Evolutionary conservation across 768 basidiomycete genomes (phyloP), one percentile per base, ranked within the genome.

Genomic region (Termitomyces sp.): DNA sequence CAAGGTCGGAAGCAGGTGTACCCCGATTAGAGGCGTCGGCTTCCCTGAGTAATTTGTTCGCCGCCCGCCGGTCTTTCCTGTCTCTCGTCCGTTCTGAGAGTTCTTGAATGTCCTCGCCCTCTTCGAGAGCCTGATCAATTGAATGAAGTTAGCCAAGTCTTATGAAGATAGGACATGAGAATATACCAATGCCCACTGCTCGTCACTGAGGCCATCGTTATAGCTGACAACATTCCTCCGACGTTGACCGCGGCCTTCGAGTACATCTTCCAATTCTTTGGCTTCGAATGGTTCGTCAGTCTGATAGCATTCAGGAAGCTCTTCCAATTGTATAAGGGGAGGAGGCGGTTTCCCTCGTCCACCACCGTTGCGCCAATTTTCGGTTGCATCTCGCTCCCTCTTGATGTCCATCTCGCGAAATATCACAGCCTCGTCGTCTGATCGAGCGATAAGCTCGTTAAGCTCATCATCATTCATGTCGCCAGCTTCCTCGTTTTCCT

Each of bases 391-490:
- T 15, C 83, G 83, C 42, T 90, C 88, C 40, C 97, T 84, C 62
- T 91, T 79, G 22, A 79, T 58, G 65, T 98, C 97, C 78, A 98
- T 86, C 53, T 85, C 76, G 0, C 86, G 80, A 81, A 95, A 99
- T 54, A 91, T 70, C 9, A 65, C 76, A 3, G 74, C 72, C 69
- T 98, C 97, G 1, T 88, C 75, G 4, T 98, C 96, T 10, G 76
- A 82, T 50, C 97, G 88, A 15, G 94, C 83, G 53, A 99, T 85
- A 56, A 98, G 78, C 64, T 91, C 88, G 70, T 99, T 99, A 57
- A 99, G 79, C 67, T 98, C 96, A 18, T 94, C 91, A 60, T 93
- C 91, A 56, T 89, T 92, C 87, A 94, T 93, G 68, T 93, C 91
- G 18, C 90, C 91, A 3, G 88, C 87, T 68, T 93, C 91, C 64